These are phyloP conservation scores for Chlorencoelia australis DNA, from an alignment of 2,329 filamentous ascomycete species.

Conservation along the genomic window DNA sequence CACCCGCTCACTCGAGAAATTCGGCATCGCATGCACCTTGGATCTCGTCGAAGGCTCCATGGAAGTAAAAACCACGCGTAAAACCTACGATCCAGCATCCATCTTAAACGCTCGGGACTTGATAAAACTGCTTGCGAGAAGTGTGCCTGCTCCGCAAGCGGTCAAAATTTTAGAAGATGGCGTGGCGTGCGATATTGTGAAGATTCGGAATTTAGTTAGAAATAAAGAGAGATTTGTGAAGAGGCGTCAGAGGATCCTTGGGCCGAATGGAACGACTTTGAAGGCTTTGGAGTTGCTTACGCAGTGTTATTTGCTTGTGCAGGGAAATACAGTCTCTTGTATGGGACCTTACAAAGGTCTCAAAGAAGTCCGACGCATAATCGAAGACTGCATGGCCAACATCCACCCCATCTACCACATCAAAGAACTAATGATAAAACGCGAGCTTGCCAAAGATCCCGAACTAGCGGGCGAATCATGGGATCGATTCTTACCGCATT, in stretches of 20 bases:
- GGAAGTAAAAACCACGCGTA: slow-evolving; percentile 90
- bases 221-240: slow-evolving; percentile 97
- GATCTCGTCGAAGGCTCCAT: slow-evolving; percentile 94
- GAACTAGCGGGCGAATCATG: slow-evolving; percentile 80
- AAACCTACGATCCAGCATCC: slow-evolving; percentile 83
- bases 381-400: slow-evolving; percentile 96
- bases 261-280: slow-evolving; percentile 81
- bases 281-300: slow-evolving; percentile 92
- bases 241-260: slow-evolving; percentile 82
- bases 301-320: slow-evolving; percentile 84
- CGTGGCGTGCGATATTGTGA: slow-evolving; percentile 88
- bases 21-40: slow-evolving; percentile 80
- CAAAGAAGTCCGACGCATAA: slow-evolving; percentile 80
- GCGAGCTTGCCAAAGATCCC: slow-evolving; percentile 82
- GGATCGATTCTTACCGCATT: slow-evolving; percentile 94
- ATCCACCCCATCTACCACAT: slow-evolving; percentile 87
- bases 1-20: slow-evolving; percentile 76
- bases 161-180: slow-evolving; percentile 91
- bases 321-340: slow-evolving; percentile 86
- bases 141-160: slow-evolving; percentile 86
- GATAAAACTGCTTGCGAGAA: slow-evolving; percentile 84
- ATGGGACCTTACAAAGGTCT: slow-evolving; percentile 92
- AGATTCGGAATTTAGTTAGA: slow-evolving; percentile 79
- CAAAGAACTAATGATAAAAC: slow-evolving; percentile 91
- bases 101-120: slow-evolving; percentile 91